Evolutionary conservation across 1,284 basidiomycete species (phyloP), one percentile per base, ranked within the genome.

Genomic region (Gomphus bonarii): DNA sequence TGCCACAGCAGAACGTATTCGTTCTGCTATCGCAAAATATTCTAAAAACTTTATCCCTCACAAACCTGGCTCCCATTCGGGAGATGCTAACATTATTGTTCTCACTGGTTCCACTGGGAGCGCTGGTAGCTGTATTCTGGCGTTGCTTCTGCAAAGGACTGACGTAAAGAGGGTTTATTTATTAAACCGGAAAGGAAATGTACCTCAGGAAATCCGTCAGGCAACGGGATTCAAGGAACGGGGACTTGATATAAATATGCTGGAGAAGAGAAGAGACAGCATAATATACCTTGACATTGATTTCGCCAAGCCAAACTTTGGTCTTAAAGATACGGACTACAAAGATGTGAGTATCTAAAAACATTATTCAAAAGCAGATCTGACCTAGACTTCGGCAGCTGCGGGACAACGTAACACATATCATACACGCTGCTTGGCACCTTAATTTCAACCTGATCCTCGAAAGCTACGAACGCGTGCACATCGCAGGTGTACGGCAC

Each of bases 371-470:
- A 20, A 11, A 11, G 31, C 38, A n/a, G 18, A 12, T 22, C 20
- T 22, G 30, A 50, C 10, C 5, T 11, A 14, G 22, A 1, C 16
- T 22, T 52, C 16, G 16, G 1, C 25, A 64, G 63, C 49, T 64
- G 6, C 36, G 59, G 18, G 46, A 48, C 1, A 46, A 61, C 11
- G 53, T 64, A 5, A 66, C 65, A 20, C 63, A 65, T 38, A 63
- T 66, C 50, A 60, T 65, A 16, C 65, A 66, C 38, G 58, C 55
- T 22, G 63, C 63, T 22, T 64, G 63, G 63, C 52, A 57, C 20
- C 50, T 64, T n/a, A 62, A 63, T 54, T 64, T 63, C 61, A 63
- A 63, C 46, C 51, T 58, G 18, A 30, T 52, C 3, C 53, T 64
- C 16, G 43, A 59, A 1, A 56, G 55, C n/a, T 64, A 61, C 48